phyloP scores from a whole-genome alignment of 495 filamentous ascomycete species.

The Podospora didyma region DNA sequence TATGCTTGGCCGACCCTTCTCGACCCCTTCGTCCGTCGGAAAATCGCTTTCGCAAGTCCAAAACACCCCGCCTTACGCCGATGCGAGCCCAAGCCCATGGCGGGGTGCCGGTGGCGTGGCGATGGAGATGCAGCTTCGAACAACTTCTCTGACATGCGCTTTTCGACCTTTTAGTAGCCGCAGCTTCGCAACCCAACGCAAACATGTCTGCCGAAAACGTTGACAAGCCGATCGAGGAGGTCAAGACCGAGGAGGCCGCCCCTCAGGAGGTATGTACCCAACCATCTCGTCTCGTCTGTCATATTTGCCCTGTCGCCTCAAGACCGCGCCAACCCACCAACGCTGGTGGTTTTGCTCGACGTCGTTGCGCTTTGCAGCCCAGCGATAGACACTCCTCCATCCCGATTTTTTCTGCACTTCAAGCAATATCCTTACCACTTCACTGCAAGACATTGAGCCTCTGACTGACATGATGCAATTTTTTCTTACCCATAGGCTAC shows the following conservation, averaged over 20 bases:
- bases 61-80: neutral
- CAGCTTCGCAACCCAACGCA: constrained; percentile 1
- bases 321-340: neutral
- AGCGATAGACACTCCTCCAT: no score
- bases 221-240: constrained; percentile 33
- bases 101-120: neutral
- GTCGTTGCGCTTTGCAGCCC: no score
- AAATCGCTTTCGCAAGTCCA: neutral
- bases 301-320: neutral
- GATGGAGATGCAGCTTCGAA: neutral
- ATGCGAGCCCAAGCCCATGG: neutral
- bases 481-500: neutral
- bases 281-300: neutral
- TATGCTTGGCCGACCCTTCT: neutral
- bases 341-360: neutral
- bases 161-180: neutral
- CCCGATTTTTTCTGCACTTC: no score
- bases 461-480: neutral
- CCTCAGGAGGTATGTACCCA: constrained; percentile 17
- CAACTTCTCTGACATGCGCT: neutral
- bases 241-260: constrained; percentile 20
- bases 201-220: constrained; percentile 43
- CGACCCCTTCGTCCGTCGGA: no score
- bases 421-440: no score
- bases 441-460: no score